Evolutionary conservation across 352 stramenopile genomes (phyloP).

Genomic region (Globisporangium megalacanthum): DNA sequence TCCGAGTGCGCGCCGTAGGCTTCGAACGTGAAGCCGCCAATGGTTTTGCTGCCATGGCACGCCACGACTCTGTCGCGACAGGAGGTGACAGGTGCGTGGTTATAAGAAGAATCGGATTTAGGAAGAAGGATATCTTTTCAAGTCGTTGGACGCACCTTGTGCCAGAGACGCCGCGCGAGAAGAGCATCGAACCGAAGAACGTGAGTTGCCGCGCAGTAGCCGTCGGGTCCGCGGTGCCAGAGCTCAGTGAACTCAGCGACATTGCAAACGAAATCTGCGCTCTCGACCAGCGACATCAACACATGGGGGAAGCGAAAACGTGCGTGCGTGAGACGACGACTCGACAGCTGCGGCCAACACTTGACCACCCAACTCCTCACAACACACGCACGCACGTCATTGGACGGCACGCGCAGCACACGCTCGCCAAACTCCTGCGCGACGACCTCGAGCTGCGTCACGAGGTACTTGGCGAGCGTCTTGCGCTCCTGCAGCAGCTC

Average conservation of each 20-base stretch:
- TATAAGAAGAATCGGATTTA: too few species aligned
- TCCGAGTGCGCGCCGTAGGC: constrained; percentile 92
- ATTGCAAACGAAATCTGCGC: constrained; percentile 83
- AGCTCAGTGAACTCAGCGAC: constrained; percentile 80
- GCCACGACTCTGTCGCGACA: constrained; percentile 78
- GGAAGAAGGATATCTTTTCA: too few species aligned
- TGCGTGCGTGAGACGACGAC: neutral
- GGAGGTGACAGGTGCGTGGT: neutral
- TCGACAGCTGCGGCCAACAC: neutral
- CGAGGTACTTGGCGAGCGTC: constrained; percentile 69
- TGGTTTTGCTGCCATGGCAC: constrained; percentile 76
- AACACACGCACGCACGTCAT: constrained; percentile 59
- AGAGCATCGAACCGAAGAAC: constrained; percentile 98
- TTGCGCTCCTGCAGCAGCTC: constrained; percentile 85
- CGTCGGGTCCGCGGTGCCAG: constrained; percentile 15
- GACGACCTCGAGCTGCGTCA: constrained; percentile 56
- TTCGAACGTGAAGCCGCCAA: constrained; percentile 87
- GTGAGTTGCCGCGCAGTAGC: constrained; percentile 46
- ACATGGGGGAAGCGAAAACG: neutral
- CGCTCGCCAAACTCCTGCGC: constrained; percentile 87
- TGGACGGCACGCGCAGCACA: constrained; percentile 86
- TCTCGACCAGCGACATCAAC: neutral
- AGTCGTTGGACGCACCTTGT: constrained; percentile 46
- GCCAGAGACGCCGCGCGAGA: constrained; percentile 94
- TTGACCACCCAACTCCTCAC: neutral